Base-by-base conservation (phyloP, 176 grass and related monocot species). In the Juncus inflexus region DNA sequence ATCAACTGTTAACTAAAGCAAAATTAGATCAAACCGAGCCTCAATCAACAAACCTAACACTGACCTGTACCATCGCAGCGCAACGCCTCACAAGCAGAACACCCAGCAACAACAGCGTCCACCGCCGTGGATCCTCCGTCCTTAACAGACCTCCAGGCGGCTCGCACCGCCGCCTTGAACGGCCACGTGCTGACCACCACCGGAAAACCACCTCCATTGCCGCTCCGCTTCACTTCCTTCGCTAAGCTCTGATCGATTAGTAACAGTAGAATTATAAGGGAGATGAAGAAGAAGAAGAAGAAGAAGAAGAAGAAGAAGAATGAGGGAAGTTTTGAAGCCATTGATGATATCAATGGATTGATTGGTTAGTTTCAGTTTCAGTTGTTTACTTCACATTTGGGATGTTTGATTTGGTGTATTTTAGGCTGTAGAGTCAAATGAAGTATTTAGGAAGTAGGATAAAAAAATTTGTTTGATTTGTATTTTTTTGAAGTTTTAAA, bases 1-100 rank as follows among this genome's bases (percentile, higher is more conserved):
- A 45, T 45, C 7, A 7, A 45, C 42, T 3, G 3, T 7, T 45
- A 47, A 47, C 2, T 47, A 47, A 47, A 6, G 43, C 43, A 53
- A 12, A 38, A 51, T 67, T 36, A 15, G n/a, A 37, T 12, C 19
- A 35, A 52, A 16, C 3, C 6, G 47, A 52, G 12, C 52, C 3
- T 3, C 49, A 39, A 4, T n/a, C n/a, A n/a, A n/a, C n/a, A n/a
- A n/a, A n/a, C n/a, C n/a, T 13, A 42, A 12, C 16, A 64, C 70
- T 77, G 45, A 89, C 87, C 85, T 74, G 92, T 97, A 60, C 92
- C 92, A 28, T 91, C 92, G 10, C 92, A 91, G 70, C 91, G 84
- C 52, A 96, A 72, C 64, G 70, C 77, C 77, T 96, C 91, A 69
- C 91, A 96, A 11, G 85, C 80, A 55, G 85, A 86, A 72, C 85